Evolutionary conservation across 2,329 filamentous ascomycete genomes (phyloP).

Genomic region (Clonostachys rhizophaga): DNA sequence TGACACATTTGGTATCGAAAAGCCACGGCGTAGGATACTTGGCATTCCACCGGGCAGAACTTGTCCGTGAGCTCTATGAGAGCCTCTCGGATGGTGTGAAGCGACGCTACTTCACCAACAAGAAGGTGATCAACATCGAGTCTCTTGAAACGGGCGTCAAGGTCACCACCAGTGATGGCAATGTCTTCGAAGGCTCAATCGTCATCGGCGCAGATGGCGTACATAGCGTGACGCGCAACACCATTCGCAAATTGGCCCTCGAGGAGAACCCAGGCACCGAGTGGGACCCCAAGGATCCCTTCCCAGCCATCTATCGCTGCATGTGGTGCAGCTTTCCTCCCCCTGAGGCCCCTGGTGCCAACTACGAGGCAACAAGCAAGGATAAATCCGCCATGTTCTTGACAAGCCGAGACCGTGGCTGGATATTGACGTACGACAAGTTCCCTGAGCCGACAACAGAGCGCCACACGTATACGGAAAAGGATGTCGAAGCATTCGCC

Average conservation of each 20-base stretch:
- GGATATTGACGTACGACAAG: conserved; percentile 22
- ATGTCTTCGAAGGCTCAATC: not conserved
- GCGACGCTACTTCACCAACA: not conserved
- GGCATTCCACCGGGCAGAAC: not conserved
- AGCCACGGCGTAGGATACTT: not conserved
- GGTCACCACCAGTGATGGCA: conserved; percentile 2
- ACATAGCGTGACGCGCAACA: conserved; percentile 1
- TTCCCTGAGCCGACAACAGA: conserved; percentile 15
- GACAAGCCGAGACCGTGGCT: conserved; percentile 10
- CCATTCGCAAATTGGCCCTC: conserved; percentile 1
- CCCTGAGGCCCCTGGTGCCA: not conserved
- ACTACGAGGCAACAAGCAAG: conserved; percentile 19
- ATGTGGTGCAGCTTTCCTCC: not conserved
- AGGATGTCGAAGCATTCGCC: conserved; percentile 15
- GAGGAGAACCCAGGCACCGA: not conserved
- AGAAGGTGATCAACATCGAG: conserved; percentile 1
- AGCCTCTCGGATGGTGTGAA: conserved; percentile 1
- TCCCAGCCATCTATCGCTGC: not conserved
- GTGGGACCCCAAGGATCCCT: not conserved
- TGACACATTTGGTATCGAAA: not conserved
- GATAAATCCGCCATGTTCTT: conserved; percentile 15
- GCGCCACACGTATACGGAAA: conserved; percentile 12
- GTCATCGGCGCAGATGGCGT: conserved; percentile 4
- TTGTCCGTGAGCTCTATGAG: not conserved
- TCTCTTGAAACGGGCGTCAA: not conserved